Percentiles rank a stretch among this genome's conserved stretches.
phyloP scores from a whole-genome alignment of 2,329 filamentous ascomycete species.

The Aspergillus brasiliensis region DNA sequence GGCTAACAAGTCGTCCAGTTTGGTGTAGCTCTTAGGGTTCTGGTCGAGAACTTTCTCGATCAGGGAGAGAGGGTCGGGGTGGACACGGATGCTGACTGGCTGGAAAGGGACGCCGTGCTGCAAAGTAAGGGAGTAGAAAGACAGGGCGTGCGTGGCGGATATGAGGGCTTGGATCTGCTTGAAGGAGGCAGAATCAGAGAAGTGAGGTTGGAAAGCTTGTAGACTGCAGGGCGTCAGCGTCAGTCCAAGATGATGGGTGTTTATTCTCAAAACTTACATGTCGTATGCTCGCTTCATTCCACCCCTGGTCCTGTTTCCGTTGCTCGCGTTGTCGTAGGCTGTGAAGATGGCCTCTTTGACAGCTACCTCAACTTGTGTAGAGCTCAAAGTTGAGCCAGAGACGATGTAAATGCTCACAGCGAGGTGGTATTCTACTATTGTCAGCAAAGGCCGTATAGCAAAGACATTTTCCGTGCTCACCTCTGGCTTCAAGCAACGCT shows the following conservation, averaged over 20 bases:
- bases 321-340: constrained; percentile 66
- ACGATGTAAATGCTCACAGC: constrained; percentile 45
- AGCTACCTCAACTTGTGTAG: constrained; percentile 53
- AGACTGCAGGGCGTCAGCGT: constrained; percentile 31
- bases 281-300: constrained; percentile 64
- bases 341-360: constrained; percentile 56
- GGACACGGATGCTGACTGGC: constrained; percentile 67
- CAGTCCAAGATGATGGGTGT: background rate
- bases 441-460: constrained; percentile 16
- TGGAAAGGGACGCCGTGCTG: constrained; percentile 67
- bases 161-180: constrained; percentile 57
- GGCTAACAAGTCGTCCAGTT: constrained; percentile 64
- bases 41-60: constrained; percentile 64
- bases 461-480: constrained; percentile 27
- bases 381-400: constrained; percentile 41
- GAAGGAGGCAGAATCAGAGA: constrained; percentile 43
- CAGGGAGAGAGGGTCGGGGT: constrained; percentile 60
- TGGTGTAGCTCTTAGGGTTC: constrained; percentile 63
- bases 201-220: constrained; percentile 46
- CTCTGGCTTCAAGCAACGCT: constrained; percentile 53
- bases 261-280: constrained; percentile 43
- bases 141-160: constrained; percentile 64
- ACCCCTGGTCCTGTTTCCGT: constrained; percentile 64
- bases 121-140: constrained; percentile 65
- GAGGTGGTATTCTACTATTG: constrained; percentile 41